Percentiles rank a stretch among this genome's conserved stretches.
phyloP scores from a whole-genome alignment of 208 protist genomes.

The Acanthamoeba sp. region DNA sequence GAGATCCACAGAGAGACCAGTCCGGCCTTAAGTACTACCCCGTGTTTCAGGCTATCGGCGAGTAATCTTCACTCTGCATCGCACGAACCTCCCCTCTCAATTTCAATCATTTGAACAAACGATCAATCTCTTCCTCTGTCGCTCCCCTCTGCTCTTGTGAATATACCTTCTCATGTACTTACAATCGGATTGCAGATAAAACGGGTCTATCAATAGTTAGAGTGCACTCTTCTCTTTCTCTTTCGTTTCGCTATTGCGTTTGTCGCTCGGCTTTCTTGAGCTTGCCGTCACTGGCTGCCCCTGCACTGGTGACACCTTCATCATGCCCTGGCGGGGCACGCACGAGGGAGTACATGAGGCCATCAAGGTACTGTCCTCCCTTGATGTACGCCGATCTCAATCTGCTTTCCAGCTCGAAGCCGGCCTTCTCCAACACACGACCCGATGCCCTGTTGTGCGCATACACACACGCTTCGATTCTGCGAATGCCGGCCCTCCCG shows the following conservation, averaged over 20 bases:
- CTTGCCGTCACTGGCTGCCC: background rate
- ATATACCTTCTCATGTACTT: background rate
- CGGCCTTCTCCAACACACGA: constrained; percentile 36
- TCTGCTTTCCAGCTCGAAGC: background rate
- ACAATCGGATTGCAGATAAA: constrained; percentile 21
- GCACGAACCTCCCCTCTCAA: background rate
- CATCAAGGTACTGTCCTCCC: constrained; percentile 40
- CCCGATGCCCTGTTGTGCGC: background rate
- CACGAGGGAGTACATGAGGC: constrained; percentile 24
- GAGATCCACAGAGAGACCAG: constrained; percentile 60
- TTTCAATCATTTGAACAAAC: background rate
- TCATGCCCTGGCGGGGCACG: background rate
- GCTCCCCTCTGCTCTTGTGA: constrained; percentile 23
- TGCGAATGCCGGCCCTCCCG: too few relatives aligned
- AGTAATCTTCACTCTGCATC: background rate
- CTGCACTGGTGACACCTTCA: background rate
- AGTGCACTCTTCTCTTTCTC: background rate
- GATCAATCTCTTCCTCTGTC: background rate
- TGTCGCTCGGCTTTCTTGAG: background rate
- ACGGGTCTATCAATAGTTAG: background rate
- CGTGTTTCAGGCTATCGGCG: constrained; percentile 52
- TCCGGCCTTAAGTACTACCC: constrained; percentile 61
- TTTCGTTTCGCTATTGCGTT: background rate
- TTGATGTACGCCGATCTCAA: background rate
- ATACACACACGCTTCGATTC: background rate